phyloP scores from a whole-genome alignment of 176 grass and related monocot genomes.

The Aegilops umbellulata region DNA sequence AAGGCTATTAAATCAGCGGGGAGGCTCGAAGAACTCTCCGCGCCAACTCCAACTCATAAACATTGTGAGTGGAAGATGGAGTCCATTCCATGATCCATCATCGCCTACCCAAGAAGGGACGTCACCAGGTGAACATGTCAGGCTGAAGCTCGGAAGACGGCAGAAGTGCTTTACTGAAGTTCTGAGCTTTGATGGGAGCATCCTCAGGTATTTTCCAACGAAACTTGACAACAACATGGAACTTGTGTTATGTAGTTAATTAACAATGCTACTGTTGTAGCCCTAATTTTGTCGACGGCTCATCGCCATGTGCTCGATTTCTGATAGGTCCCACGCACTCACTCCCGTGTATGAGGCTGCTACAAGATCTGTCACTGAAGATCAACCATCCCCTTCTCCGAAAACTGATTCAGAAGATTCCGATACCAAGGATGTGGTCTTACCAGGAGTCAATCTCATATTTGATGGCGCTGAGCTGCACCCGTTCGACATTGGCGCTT shows the following conservation, averaged over 20 bases:
- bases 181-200: conserved; percentile 86
- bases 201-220: conserved; percentile 61
- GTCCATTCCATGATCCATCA: conserved; percentile 49
- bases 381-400: conserved; percentile 34
- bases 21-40: conserved; percentile 43
- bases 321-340: conserved; percentile 63
- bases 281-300: background rate
- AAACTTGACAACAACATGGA: background rate
- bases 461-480: conserved; percentile 76
- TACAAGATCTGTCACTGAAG: conserved; percentile 59
- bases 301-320: background rate
- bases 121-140: conserved; percentile 38
- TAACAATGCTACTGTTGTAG: background rate
- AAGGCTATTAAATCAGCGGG: conserved; percentile 67
- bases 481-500: conserved; percentile 81
- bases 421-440: conserved; percentile 74
- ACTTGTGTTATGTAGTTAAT: background rate
- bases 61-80: conserved; percentile 85
- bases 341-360: conserved; percentile 70
- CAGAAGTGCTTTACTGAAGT: conserved; percentile 76
- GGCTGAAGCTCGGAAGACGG: conserved; percentile 53
- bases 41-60: conserved; percentile 63
- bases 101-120: conserved; percentile 36
- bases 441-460: conserved; percentile 88
- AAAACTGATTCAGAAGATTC: conserved; percentile 69